Evolutionary conservation across 306 rosid genomes (phyloP), one percentile per base, ranked within the genome.

Genomic region (Cajanus cajan): DNA sequence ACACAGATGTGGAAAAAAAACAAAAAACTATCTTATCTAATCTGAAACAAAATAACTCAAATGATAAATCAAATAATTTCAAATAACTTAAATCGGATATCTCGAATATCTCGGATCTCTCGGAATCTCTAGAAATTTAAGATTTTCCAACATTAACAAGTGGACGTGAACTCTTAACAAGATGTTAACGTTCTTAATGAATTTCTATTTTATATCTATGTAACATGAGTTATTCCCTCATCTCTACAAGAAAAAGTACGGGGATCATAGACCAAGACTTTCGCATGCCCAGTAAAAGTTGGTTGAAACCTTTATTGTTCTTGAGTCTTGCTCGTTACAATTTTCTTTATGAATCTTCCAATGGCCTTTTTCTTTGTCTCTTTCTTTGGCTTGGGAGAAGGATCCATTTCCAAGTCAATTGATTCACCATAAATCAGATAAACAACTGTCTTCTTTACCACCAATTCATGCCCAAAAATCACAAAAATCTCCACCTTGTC

Each of bases 401-500:
- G 43, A 11, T 44, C 13, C 24, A 37, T 16, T 71, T 70, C 24
- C 71, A 6, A 7, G 11, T 71, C 50, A 57, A 11, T 5, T 51
- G 74, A 50, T 12, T 72, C 18, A 9, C 16, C 70, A 66, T 5
- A 31, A 7, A 66, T 40, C 19, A 73, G 52, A 54, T 73, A 80
- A 2, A 65, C 12, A 14, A 7, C 61, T 1, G 69, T 65, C 33
- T 41, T n/a, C 52, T 40, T 80, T 13, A 41, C 62, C 1, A 14
- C 28, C 33, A 73, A 52, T 21, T 33, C 74, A 31, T 65, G 33
- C 21, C 79, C 79, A 33, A 65, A 66, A 41, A 12, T 19, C 2
- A 73, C 74, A 65, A 18, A 55, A 52, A 80, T 43, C 70, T 74
- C 76, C 52, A 80, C 76, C 2, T 41, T 22, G 50, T 80, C 80